These are phyloP conservation scores for Boletus subparvulus DNA, from an alignment of 768 basidiomycete genomes.

Conservation along the genomic window DNA sequence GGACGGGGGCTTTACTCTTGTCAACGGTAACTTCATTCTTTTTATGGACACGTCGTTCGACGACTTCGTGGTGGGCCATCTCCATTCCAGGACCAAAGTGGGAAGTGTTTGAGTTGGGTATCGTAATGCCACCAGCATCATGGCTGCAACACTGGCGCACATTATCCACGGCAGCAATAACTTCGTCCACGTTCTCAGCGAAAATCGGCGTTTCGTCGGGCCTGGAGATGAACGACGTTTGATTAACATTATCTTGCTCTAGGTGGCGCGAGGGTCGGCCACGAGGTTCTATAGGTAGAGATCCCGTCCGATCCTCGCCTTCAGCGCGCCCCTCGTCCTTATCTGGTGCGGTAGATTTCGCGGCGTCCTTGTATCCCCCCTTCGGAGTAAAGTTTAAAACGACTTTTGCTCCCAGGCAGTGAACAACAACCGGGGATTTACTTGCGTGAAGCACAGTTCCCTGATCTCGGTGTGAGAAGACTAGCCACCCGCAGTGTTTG, in stretches of 20 bases:
- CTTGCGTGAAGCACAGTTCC: constrained; percentile 26
- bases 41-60: constrained; percentile 3
- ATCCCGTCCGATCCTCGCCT: constrained; percentile 7
- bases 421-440: constrained; percentile 18
- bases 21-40: constrained; percentile 20
- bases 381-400: constrained; percentile 24
- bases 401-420: constrained; percentile 28
- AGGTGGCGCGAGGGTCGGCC: neutral
- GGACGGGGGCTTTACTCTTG: constrained; percentile 16
- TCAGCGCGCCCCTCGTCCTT: constrained; percentile 13
- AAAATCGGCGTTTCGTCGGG: neutral
- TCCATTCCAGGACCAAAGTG: neutral
- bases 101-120: neutral
- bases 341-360: neutral
- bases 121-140: neutral
- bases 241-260: neutral
- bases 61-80: neutral
- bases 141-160: neutral
- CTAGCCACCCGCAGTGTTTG: neutral
- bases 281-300: neutral
- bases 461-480: constrained; percentile 12
- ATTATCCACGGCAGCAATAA: constrained; percentile 9
- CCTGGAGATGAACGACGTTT: neutral
- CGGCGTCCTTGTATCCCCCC: constrained; percentile 21
- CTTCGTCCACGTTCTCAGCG: neutral